Percentiles rank a stretch among this genome's conserved stretches.
Conservation (phyloP, 2,329 filamentous ascomycete genomes). For the Pezicula radicicola region DNA sequence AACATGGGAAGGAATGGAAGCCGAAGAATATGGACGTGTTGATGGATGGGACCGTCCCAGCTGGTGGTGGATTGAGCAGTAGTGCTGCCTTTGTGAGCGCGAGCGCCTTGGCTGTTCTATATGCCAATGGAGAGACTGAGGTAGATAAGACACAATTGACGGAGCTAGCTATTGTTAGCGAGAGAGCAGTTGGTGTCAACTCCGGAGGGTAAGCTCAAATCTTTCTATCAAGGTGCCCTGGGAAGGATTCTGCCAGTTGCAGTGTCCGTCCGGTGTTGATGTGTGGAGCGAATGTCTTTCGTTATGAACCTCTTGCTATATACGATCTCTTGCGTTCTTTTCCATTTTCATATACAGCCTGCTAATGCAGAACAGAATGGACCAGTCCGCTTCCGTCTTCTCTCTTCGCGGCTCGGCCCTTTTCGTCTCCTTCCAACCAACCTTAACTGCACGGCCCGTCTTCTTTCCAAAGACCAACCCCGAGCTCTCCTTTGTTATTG, state of each 20-base stretch:
- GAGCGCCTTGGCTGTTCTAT: slow-evolving; percentile 82
- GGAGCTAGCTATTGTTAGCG: slow-evolving; percentile 90
- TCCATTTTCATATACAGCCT: not conserved
- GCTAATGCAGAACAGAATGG: slow-evolving; percentile 65
- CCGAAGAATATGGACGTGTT: slow-evolving; percentile 82
- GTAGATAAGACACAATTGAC: slow-evolving; percentile 91
- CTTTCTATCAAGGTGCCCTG: not conserved
- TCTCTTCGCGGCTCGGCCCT: slow-evolving; percentile 81
- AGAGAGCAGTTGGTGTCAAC: slow-evolving; percentile 92
- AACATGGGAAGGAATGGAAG: slow-evolving; percentile 54
- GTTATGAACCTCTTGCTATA: too few species aligned
- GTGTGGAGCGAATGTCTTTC: not conserved
- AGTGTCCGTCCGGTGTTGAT: not conserved
- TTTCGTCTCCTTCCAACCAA: slow-evolving; percentile 85
- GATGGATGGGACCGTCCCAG: slow-evolving; percentile 88
- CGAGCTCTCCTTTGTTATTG: slow-evolving; percentile 87
- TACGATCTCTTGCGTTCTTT: too few species aligned
- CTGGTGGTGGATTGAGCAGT: slow-evolving; percentile 87
- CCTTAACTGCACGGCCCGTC: slow-evolving; percentile 72
- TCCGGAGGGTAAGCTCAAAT: slow-evolving; percentile 71
- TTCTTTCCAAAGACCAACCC: slow-evolving; percentile 78
- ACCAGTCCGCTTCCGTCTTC: slow-evolving; percentile 94
- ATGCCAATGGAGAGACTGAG: slow-evolving; percentile 72
- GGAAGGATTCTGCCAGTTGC: not conserved
- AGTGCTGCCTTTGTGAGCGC: slow-evolving; percentile 93